Evolutionary conservation across 2,329 filamentous ascomycete genomes (phyloP).

Genomic region (Nothophaeocryptopus gaeumannii): DNA sequence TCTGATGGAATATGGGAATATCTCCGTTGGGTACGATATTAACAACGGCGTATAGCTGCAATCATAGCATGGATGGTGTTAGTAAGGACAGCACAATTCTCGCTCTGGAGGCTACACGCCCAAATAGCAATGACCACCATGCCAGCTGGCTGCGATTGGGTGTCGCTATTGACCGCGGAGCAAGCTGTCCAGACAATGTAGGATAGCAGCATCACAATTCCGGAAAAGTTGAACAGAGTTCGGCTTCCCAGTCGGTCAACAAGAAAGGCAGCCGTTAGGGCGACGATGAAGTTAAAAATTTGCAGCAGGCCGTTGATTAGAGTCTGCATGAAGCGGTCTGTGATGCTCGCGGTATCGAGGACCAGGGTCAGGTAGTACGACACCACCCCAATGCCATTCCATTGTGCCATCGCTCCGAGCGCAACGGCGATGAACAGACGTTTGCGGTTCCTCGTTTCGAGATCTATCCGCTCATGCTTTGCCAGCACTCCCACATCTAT

Average conservation of each 20-base stretch:
- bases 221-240: constrained; percentile 18
- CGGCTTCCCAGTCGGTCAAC: constrained; percentile 18
- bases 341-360: constrained; percentile 16
- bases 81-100: neutral
- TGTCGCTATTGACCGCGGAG: constrained; percentile 20
- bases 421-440: constrained; percentile 38
- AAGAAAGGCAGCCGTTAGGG: constrained; percentile 16
- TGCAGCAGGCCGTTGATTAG: constrained; percentile 21
- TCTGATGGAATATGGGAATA: constrained; percentile 25
- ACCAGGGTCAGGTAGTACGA: constrained; percentile 20
- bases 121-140: constrained; percentile 26
- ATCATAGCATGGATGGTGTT: constrained; percentile 16
- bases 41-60: constrained; percentile 23
- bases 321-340: constrained; percentile 40
- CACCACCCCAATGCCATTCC: constrained; percentile 34
- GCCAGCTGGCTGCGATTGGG: constrained; percentile 20
- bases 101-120: neutral
- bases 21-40: constrained; percentile 26
- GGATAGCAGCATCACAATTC: constrained; percentile 17
- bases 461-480: constrained; percentile 18
- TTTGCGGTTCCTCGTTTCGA: constrained; percentile 33
- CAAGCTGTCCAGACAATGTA: constrained; percentile 22
- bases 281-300: constrained; percentile 20
- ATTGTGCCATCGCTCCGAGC: constrained; percentile 38
- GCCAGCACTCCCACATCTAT: constrained; percentile 20